Base-by-base conservation (phyloP, 2,329 filamentous ascomycete genomes). In the Calonectria pauciramosa region DNA sequence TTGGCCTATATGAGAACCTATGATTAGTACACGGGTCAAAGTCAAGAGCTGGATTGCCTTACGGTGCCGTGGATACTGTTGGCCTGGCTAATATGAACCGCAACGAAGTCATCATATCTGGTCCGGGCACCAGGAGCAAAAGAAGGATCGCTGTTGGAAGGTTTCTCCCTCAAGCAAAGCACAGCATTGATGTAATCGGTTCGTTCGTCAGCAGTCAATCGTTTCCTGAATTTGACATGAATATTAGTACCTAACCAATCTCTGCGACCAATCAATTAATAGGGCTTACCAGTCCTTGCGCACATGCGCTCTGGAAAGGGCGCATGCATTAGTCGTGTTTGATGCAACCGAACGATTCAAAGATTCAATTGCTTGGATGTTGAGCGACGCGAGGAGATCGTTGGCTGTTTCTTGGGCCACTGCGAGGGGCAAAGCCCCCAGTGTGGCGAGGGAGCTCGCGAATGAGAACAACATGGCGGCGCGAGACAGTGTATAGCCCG, bases 101-200 rank as follows among this genome's bases (percentile, higher is more conserved):
- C 87, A 13, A 87, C 81, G 68, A 89, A 90, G 75, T 90, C 88
- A 76, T 90, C 88, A 75, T 85, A 89, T 77, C 87, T 73, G 7
- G 82, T 85, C 65, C 80, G 82, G 0, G 85, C 86, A 4, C 88
- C 88, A 0, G 87, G 83, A 0, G 83, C 85, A 16, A 83, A 78
- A 0, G 77, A 72, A 1, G 81, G 71, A 3, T 82, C 80, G 0
- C 82, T 83, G 10, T 75, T 78, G 2, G 86, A 73, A 0, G 86
- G 84, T 75, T 82, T 78, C 6, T 73, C 71, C 71, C 83, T 82
- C 23, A 89, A 77, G 69, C 87, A 89, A 28, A 84, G 80, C 26
- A 87, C 84, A 2, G 88, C 86, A 20, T 83, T 79, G 65, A 86
- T 86, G 80, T 89, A 89, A 13, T 80, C 80, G 13, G 38, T 60